phyloP scores from a whole-genome alignment of 306 rosid genomes.

The Sicyos edulis region DNA sequence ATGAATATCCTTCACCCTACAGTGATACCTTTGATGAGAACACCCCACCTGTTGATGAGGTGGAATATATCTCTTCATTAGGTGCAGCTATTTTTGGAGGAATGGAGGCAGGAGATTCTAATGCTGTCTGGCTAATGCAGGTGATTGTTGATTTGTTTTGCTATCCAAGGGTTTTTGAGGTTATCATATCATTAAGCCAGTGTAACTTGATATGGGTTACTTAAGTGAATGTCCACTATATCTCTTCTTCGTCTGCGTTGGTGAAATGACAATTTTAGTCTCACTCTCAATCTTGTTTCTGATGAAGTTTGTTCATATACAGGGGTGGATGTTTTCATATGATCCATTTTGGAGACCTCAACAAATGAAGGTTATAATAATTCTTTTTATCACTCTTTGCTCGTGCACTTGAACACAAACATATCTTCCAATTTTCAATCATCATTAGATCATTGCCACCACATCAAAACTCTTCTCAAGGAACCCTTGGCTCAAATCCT shows the following conservation, averaged over 20 bases:
- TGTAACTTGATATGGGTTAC: constrained; percentile 16
- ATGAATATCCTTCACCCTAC: constrained; percentile 30
- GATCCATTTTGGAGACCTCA: constrained; percentile 95
- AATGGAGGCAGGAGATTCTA: constrained; percentile 72
- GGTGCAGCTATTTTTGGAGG: constrained; percentile 75
- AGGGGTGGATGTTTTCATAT: constrained; percentile 90
- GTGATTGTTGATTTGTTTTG: constrained; percentile 27
- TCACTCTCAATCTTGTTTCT: background rate
- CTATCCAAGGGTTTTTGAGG: background rate
- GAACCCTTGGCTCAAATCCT: background rate
- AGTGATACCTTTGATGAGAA: constrained; percentile 95
- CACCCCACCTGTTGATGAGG: constrained; percentile 84
- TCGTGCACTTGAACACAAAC: background rate
- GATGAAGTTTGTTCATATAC: constrained; percentile 16
- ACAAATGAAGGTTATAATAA: constrained; percentile 70
- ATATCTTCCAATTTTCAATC: background rate
- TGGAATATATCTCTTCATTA: constrained; percentile 72
- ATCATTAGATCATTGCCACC: background rate
- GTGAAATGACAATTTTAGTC: background rate
- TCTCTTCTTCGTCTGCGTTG: background rate
- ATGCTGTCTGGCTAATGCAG: constrained; percentile 95
- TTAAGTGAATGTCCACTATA: background rate
- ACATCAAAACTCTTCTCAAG: background rate
- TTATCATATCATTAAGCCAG: background rate
- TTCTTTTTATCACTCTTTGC: background rate